Base-by-base conservation (phyloP, 1,284 basidiomycete species). In the Marasmius tenuissimus region DNA sequence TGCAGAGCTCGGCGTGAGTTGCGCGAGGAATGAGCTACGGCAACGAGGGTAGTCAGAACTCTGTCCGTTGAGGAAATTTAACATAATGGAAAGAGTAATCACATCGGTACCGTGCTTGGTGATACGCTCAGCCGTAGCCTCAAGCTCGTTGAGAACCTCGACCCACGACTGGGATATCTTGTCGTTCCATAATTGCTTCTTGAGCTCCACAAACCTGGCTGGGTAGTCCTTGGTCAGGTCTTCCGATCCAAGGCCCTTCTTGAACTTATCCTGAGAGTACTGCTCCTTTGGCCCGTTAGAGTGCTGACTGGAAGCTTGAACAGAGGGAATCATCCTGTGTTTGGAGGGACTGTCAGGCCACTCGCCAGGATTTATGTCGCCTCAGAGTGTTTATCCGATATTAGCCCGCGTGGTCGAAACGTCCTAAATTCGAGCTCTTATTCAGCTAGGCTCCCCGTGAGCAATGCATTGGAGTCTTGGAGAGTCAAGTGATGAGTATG, bases 21-120 rank as follows among this genome's bases (percentile, higher is more conserved):
- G 89, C 70, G 47, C 79, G 73, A 4, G 88, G 85, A 20, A 91
- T 78, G n/a, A 82, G 78, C 88, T 91, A 82, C 78, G 88, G 91
- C 65, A 18, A 53, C 33, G 34, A 40, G 7, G 9, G 50, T 50
- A 45, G 40, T 11, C 33, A 62, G 6, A 34, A 35, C 38, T 42
- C 51, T 22, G 51, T 12, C 61, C 33, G 22, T 48, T 18, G 18
- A 61, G 50, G 48, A 12, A 52, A 57, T 1, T 40, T 48, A 51
- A 14, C 55, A n/a, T 8, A 10, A 50, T 45, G 8, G 49, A 35
- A 33, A 9, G 27, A 2, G 50, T 27, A 66, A 73, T 63, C 52
- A 84, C 83, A 47, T 75, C 72, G 35, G 72, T 77, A 48, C 81
- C 81, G 37, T 69, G 72, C 12, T 67, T 65, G 7, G 75, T 75